Conservation (phyloP, 305 asterid genomes). For the Solanum hybrid region DNA sequence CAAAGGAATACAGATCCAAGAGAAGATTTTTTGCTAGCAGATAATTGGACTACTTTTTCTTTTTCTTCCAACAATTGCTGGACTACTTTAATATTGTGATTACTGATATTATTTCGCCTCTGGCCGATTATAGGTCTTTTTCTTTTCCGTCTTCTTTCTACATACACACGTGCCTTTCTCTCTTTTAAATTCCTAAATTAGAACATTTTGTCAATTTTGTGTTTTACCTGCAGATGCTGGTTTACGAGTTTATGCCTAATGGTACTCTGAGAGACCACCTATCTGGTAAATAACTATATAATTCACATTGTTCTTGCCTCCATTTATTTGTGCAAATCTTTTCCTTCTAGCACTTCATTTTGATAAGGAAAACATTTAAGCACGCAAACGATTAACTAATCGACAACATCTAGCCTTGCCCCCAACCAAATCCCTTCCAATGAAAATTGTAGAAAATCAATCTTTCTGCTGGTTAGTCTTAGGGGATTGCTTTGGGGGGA, state of each 20-base stretch:
- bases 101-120: not conserved
- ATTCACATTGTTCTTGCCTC: not conserved
- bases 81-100: not conserved
- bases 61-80: not conserved
- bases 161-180: not conserved
- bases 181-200: not conserved
- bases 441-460: not conserved
- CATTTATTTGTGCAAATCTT: not conserved
- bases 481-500: not conserved
- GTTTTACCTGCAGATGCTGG: constrained; percentile 69
- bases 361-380: not conserved
- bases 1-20: not conserved
- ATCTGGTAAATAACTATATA: constrained; percentile 42
- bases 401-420: not conserved
- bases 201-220: constrained; percentile 9
- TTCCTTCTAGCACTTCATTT: not conserved
- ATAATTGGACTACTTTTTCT: not conserved
- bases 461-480: not conserved
- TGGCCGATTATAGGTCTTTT: not conserved
- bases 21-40: not conserved
- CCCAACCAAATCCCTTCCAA: not conserved
- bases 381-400: not conserved
- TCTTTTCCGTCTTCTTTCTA: not conserved
- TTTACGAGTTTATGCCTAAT: constrained; percentile 87
- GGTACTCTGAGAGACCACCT: constrained; percentile 85